A percentile compares a stretch with the other conserved stretches of the same genome.
Evolutionary conservation across 2,329 filamentous ascomycete genomes (phyloP).

Genomic region (Claviceps sp.): DNA sequence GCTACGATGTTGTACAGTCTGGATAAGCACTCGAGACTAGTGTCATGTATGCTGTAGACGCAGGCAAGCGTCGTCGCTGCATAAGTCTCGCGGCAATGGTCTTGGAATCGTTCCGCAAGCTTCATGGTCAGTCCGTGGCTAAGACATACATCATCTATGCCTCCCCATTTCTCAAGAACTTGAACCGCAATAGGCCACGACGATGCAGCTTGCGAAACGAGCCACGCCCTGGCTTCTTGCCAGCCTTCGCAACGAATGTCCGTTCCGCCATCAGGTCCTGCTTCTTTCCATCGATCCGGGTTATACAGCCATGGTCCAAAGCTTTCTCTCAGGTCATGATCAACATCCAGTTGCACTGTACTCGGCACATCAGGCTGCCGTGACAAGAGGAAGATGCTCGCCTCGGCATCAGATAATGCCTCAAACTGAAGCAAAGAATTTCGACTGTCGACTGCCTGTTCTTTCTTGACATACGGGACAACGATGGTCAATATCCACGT

Average conservation of each 20-base stretch:
- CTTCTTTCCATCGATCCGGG: constrained; percentile 38
- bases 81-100: constrained; percentile 49
- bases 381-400: constrained; percentile 47
- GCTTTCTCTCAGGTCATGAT: constrained; percentile 53
- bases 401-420: constrained; percentile 41
- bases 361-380: constrained; percentile 37
- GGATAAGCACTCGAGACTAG: constrained; percentile 42
- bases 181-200: constrained; percentile 50
- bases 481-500: constrained; percentile 57
- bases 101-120: constrained; percentile 46
- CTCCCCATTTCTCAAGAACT: constrained; percentile 59
- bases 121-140: constrained; percentile 44
- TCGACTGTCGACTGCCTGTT: constrained; percentile 55
- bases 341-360: constrained; percentile 29
- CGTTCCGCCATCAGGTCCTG: constrained; percentile 3
- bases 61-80: constrained; percentile 54
- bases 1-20: constrained; percentile 47
- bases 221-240: constrained; percentile 57
- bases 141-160: constrained; percentile 56
- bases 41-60: constrained; percentile 52
- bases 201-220: constrained; percentile 43
- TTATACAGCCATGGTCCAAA: constrained; percentile 64
- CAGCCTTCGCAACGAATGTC: constrained; percentile 43
- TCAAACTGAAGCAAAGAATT: constrained; percentile 51
- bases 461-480: constrained; percentile 54